Evolutionary conservation across 805 yeast species (phyloP).

Genomic region (Tetrapisispora nanseiensis): DNA sequence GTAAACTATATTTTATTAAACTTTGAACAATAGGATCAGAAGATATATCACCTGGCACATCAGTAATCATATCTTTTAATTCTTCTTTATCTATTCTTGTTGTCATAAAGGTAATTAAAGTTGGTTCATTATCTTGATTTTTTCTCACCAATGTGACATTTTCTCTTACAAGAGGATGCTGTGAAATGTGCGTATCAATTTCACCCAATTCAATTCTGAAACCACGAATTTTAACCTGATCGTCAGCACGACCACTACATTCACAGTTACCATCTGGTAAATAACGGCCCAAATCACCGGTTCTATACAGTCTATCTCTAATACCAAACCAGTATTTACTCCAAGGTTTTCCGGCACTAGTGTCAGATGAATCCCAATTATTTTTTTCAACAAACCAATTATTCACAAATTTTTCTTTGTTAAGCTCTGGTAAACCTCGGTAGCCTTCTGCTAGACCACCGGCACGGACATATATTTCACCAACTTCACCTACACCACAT

Average conservation of each 20-base stretch:
- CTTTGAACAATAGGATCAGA: constrained; percentile 69
- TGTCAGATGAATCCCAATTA: constrained; percentile 53
- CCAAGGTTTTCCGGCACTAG: constrained; percentile 47
- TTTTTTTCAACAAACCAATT: constrained; percentile 79
- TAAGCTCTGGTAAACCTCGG: constrained; percentile 81
- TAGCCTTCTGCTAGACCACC: constrained; percentile 97
- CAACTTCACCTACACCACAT: constrained; percentile 98
- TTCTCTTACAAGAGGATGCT: constrained; percentile 86
- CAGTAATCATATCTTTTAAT: constrained; percentile 35
- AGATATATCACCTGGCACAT: constrained; percentile 32
- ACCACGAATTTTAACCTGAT: constrained; percentile 96
- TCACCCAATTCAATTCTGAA: constrained; percentile 98
- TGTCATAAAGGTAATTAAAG: constrained; percentile 83
- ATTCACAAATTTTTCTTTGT: constrained; percentile 74
- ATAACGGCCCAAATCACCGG: constrained; percentile 96
- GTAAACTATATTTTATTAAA: constrained; percentile 60
- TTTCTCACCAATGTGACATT: constrained; percentile 86
- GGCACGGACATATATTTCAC: constrained; percentile 96
- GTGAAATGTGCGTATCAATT: constrained; percentile 93
- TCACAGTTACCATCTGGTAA: constrained; percentile 96
- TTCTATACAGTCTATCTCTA: constrained; percentile 89
- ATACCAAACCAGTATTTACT: constrained; percentile 83
- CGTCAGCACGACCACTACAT: constrained; percentile 98
- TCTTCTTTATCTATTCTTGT: constrained; percentile 54
- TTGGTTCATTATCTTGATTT: constrained; percentile 87